A percentile compares a stretch with the other conserved stretches of the same genome.
Evolutionary conservation across 495 filamentous ascomycete genomes (phyloP).

Genomic region (Cercophora newfieldiana): DNA sequence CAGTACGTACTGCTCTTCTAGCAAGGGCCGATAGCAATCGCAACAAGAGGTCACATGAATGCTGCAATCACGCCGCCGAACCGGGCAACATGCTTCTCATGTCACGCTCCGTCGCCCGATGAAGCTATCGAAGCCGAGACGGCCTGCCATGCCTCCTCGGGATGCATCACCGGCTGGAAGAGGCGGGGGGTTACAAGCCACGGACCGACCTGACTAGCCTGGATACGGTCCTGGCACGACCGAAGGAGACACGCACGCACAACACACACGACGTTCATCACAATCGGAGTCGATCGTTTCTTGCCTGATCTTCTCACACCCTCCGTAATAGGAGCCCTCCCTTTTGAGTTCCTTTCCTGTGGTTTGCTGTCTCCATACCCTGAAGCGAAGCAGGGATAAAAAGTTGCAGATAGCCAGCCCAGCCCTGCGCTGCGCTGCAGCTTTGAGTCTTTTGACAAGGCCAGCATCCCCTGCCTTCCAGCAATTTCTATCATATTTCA

Average conservation of each 20-base stretch:
- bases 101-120: background rate
- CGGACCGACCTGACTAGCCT: background rate
- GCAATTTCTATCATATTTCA: slow-evolving; percentile 8
- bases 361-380: background rate
- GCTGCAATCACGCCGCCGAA: background rate
- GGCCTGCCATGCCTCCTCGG: background rate
- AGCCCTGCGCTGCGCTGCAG: slow-evolving; percentile 6
- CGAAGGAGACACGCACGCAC: background rate
- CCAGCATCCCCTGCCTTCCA: background rate
- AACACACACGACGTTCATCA: background rate
- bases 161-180: background rate
- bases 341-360: background rate
- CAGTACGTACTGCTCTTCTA: background rate
- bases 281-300: background rate
- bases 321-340: background rate
- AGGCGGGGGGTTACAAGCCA: background rate
- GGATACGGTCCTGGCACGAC: background rate
- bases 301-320: no score
- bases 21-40: background rate
- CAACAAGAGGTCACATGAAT: background rate
- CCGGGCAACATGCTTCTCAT: background rate
- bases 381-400: background rate
- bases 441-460: background rate
- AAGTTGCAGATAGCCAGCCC: background rate
- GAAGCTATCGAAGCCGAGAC: background rate